phyloP scores from a whole-genome alignment of 768 basidiomycete species.

The Mycena polygramma region DNA sequence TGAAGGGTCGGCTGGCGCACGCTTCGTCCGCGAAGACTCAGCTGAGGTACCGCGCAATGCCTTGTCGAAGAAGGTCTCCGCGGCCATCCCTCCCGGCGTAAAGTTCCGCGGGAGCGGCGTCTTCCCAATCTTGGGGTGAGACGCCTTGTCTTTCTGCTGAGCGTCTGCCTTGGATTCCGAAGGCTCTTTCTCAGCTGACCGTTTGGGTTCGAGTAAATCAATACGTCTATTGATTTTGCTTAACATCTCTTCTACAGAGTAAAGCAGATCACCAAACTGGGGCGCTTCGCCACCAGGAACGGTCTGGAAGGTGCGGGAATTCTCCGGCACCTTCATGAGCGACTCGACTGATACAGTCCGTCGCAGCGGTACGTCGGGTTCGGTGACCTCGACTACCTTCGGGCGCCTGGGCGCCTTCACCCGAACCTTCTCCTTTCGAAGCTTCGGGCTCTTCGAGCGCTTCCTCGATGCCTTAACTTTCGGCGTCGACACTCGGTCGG shows the following conservation, averaged over 20 bases:
- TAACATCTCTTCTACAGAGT: too few relatives aligned
- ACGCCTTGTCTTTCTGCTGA: not conserved
- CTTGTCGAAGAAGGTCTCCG: constrained; percentile 1
- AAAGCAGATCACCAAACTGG: too few relatives aligned
- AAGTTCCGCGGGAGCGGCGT: not conserved
- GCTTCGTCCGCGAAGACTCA: not conserved
- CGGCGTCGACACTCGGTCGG: too few relatives aligned
- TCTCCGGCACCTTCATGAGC: too few relatives aligned
- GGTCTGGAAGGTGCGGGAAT: too few relatives aligned
- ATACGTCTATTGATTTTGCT: too few relatives aligned
- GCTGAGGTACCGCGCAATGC: not conserved
- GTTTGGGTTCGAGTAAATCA: not conserved
- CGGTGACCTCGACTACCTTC: too few relatives aligned
- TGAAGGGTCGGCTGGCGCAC: constrained; percentile 1
- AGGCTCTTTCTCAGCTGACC: not conserved
- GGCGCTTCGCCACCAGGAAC: too few relatives aligned
- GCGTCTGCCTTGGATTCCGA: not conserved
- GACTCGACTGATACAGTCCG: too few relatives aligned
- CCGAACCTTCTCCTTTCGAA: too few relatives aligned
- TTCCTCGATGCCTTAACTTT: not conserved
- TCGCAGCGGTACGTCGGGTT: too few relatives aligned
- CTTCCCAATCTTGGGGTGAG: not conserved
- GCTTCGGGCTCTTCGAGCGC: constrained; percentile 4
- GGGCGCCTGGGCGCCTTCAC: too few relatives aligned
- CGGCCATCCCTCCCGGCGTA: constrained; percentile 2